A percentile compares a stretch with the other conserved stretches of the same genome.
phyloP scores from a whole-genome alignment of 306 rosid genomes.

The Dicorynia guianensis region DNA sequence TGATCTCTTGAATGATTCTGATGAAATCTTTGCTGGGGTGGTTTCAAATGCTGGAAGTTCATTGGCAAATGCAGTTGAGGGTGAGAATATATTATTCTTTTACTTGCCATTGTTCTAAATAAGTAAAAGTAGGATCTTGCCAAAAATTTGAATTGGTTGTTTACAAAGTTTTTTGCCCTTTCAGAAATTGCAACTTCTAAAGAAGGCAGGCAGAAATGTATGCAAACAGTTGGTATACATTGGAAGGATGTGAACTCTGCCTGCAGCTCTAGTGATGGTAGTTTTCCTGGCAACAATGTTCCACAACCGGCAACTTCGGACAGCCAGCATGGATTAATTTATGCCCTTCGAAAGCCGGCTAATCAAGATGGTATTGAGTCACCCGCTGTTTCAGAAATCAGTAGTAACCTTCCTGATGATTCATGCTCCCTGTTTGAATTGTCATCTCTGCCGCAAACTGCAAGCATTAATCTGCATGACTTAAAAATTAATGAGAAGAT shows the following conservation, averaged over 20 bases:
- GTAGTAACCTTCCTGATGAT: conserved; percentile 48
- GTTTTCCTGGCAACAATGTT: conserved; percentile 34
- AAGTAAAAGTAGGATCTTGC: conserved; percentile 23
- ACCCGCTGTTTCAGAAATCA: conserved; percentile 43
- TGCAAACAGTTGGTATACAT: conserved; percentile 25
- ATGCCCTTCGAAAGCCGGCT: conserved; percentile 45
- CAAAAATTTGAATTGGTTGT: not conserved
- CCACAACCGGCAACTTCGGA: conserved; percentile 44
- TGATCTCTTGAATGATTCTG: conserved; percentile 39
- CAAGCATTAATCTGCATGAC: conserved; percentile 47
- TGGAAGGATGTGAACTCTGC: conserved; percentile 45
- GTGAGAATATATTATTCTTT: conserved; percentile 50
- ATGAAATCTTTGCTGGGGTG: conserved; percentile 37
- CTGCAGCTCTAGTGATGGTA: conserved; percentile 36
- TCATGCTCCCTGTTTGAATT: conserved; percentile 50
- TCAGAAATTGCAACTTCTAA: conserved; percentile 50
- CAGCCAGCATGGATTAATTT: conserved; percentile 40
- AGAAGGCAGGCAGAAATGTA: conserved; percentile 42
- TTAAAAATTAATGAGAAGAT: conserved; percentile 49
- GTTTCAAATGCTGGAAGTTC: conserved; percentile 40
- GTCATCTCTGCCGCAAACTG: conserved; percentile 47
- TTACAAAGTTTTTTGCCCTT: conserved; percentile 9
- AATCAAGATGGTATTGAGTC: conserved; percentile 41
- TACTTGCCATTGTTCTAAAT: not conserved
- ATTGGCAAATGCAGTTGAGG: conserved; percentile 43